Percentiles rank a stretch among this genome's conserved stretches.
phyloP scores from a whole-genome alignment of 1,139 yeast genomes.

The Taphrina confusa region DNA sequence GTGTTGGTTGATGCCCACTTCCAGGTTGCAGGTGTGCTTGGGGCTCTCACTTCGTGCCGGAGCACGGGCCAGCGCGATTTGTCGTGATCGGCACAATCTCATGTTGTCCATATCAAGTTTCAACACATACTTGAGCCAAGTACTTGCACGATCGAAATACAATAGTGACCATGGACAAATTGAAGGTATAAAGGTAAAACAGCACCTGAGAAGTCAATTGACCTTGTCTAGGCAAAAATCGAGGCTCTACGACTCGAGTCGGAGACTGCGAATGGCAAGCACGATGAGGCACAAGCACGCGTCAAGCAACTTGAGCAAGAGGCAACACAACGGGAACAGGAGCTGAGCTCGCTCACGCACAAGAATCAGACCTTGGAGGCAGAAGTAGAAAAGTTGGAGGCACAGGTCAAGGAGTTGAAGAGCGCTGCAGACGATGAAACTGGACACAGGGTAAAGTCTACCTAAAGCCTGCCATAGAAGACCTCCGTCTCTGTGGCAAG shows the following conservation, averaged over 20 bases:
- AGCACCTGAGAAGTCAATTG: no score
- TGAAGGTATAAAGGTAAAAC: conserved; percentile 9
- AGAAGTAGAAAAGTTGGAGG: conserved; percentile 85
- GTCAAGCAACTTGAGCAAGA: conserved; percentile 92
- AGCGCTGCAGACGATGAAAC: conserved; percentile 90
- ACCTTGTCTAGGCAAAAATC: conserved; percentile 65
- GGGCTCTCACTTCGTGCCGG: conserved; percentile 2
- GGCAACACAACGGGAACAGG: conserved; percentile 87
- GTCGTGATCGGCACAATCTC: conserved; percentile 1
- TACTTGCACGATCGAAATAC: no score
- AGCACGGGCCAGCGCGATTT: conserved; percentile 2
- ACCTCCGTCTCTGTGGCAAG: no score
- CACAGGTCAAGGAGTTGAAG: conserved; percentile 76
- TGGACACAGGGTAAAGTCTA: conserved; percentile 52
- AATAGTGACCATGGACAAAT: conserved; percentile 17
- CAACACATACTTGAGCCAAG: background rate
- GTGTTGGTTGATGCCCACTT: no score
- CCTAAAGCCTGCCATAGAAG: background rate
- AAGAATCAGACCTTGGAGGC: conserved; percentile 88
- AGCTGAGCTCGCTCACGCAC: conserved; percentile 87
- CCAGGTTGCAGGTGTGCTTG: background rate
- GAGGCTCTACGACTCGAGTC: conserved; percentile 89
- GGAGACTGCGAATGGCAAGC: conserved; percentile 95
- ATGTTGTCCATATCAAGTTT: background rate
- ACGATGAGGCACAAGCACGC: conserved; percentile 78